These are phyloP conservation scores for Phytophthora litchii DNA, from an alignment of 352 stramenopile genomes.

Conservation along the genomic window DNA sequence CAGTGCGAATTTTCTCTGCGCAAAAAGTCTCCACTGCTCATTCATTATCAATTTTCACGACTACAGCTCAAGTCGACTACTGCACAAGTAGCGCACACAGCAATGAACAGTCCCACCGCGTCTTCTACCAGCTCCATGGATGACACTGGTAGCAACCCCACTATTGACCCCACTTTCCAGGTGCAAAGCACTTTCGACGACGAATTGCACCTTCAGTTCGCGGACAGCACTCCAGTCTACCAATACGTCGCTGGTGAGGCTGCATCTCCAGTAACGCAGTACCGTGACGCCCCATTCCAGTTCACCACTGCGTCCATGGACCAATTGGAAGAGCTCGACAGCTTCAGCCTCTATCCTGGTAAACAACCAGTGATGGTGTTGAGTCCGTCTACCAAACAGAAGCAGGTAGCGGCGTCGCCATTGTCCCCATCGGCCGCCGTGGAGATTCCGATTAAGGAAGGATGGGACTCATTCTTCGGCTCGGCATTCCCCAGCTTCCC, in stretches of 20 bases:
- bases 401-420: conserved; percentile 38
- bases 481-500: conserved; percentile 61
- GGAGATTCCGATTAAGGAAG: conserved; percentile 60
- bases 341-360: conserved; percentile 18
- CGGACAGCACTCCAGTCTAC: conserved; percentile 1
- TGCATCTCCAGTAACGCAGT: conserved; percentile 35
- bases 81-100: too few relatives aligned
- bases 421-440: conserved; percentile 56
- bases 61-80: conserved; percentile 2
- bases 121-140: conserved; percentile 26
- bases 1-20: conserved; percentile 26
- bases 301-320: conserved; percentile 38
- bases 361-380: conserved; percentile 15
- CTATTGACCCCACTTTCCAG: conserved; percentile 23
- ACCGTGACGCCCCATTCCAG: conserved; percentile 53
- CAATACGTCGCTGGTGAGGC: conserved; percentile 16
- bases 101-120: conserved; percentile 31
- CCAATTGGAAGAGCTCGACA: conserved; percentile 25
- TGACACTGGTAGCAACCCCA: background rate
- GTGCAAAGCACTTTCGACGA: conserved; percentile 28
- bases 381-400: conserved; percentile 6
- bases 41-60: conserved; percentile 32
- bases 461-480: conserved; percentile 46
- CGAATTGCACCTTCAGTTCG: conserved; percentile 41
- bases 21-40: conserved; percentile 16